These are phyloP conservation scores for Phaeodactylum tricornutum DNA, from an alignment of 108 stramenopile species.

Conservation along the genomic window DNA sequence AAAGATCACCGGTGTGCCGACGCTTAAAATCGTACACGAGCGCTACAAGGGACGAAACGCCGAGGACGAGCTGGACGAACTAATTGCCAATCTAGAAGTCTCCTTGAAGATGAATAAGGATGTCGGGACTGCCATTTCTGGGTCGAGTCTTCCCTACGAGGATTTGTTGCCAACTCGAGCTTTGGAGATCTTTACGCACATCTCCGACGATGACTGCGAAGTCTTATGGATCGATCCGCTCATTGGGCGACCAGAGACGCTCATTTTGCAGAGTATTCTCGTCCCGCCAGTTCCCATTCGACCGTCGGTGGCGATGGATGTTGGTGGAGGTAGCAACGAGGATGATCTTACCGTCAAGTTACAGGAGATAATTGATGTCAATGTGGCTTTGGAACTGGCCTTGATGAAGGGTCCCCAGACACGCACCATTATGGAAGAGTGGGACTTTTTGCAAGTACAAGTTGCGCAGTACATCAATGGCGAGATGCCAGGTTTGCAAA, in stretches of 20 bases:
- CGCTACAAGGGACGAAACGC: slow-evolving; percentile 67
- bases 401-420: slow-evolving; percentile 82
- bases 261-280: slow-evolving; percentile 84
- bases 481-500: slow-evolving; percentile 88
- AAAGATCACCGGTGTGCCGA: slow-evolving; percentile 86
- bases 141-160: slow-evolving; percentile 44
- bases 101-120: slow-evolving; percentile 75
- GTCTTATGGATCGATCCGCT: slow-evolving; percentile 86
- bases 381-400: slow-evolving; percentile 83
- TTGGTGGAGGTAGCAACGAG: slow-evolving; percentile 93
- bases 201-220: slow-evolving; percentile 92
- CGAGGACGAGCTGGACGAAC: slow-evolving; percentile 60
- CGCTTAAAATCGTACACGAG: slow-evolving; percentile 94
- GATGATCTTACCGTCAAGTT: slow-evolving; percentile 98
- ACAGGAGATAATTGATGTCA: slow-evolving; percentile 95
- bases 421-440: slow-evolving; percentile 91
- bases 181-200: slow-evolving; percentile 76
- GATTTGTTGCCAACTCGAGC: slow-evolving; percentile 74
- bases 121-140: slow-evolving; percentile 21
- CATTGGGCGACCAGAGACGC: slow-evolving; percentile 92
- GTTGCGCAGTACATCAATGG: slow-evolving; percentile 96
- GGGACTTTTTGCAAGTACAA: slow-evolving; percentile 95
- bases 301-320: slow-evolving; percentile 97
- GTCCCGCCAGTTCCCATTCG: slow-evolving; percentile 99
- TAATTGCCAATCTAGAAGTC: slow-evolving; percentile 36